Evolutionary conservation across 106 monocot genomes (phyloP).

Genomic region (Dendrobium nobile): DNA sequence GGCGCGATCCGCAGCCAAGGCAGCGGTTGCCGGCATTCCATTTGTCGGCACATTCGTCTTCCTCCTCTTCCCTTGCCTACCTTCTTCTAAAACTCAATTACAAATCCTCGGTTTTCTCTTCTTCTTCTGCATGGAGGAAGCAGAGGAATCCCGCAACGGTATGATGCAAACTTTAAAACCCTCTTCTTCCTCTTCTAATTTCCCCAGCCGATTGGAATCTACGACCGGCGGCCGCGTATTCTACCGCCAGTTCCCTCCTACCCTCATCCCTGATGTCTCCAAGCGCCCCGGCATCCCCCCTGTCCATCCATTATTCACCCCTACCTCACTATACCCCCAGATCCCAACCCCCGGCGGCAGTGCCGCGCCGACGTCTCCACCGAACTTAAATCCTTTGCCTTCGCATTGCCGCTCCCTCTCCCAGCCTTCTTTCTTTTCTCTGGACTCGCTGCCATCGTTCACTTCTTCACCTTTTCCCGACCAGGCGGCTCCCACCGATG

Average conservation of each 20-base stretch:
- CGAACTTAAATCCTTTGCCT: conserved; percentile 1
- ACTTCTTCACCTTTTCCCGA: neutral
- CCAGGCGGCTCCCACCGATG: neutral
- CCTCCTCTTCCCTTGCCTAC: neutral
- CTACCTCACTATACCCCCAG: conserved; percentile 9
- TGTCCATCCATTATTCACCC: conserved; percentile 4
- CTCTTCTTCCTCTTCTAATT: neutral
- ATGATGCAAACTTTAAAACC: conserved; percentile 6
- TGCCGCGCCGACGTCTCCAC: neutral
- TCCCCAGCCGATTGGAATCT: neutral
- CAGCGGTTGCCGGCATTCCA: conserved; percentile 8
- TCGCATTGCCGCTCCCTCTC: conserved; percentile 31
- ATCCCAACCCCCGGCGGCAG: conserved; percentile 8
- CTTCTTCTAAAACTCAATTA: neutral
- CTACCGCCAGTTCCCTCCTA: neutral
- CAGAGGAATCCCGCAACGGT: conserved; percentile 7
- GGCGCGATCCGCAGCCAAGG: neutral
- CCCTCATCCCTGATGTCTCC: neutral
- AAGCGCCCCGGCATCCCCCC: conserved; percentile 21
- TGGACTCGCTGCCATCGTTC: conserved; percentile 17
- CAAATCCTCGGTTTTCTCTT: neutral
- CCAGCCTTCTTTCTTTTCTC: conserved; percentile 23
- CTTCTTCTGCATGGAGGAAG: conserved; percentile 17
- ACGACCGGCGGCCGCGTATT: neutral
- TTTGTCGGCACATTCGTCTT: neutral